Evolutionary conservation across 768 basidiomycete species (phyloP), one percentile per base, ranked within the genome.

Genomic region (Cubamyces lactineus): DNA sequence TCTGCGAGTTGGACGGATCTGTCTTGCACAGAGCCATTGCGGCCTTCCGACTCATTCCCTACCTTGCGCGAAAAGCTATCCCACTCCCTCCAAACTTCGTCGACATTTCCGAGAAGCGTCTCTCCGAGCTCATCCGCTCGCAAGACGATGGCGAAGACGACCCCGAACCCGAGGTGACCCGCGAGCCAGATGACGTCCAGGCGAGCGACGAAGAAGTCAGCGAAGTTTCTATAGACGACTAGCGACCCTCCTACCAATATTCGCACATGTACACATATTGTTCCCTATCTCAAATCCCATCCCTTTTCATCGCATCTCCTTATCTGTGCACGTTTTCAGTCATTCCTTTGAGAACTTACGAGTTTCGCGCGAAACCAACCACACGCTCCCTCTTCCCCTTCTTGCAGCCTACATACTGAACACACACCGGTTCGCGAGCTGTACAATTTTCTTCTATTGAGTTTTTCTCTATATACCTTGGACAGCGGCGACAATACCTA

Each of bases 31-130:
- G 55, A 0, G 47, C 40, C 0, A 63, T 64, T 39, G 67, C 68
- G 0, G 69, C 59, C 0, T 72, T 71, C 47, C 64, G 53, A 0
- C 34, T 73, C 5, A 47, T 73, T 16, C 69, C 70, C 4, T 70
- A 72, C 43, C 43, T 59, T 1, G 23, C 58, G 24, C 19, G 57
- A 12, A 26, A 39, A 15, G 38, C 50, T 7, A 58, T 58, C 6
- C 38, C 17, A 16, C 16, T 58, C 8, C 48, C 57, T 11, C 9
- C 23, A 12, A 54, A 54, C 39, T 28, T 54, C 24, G 40, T 21
- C 19, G 47, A 58, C 46, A 48, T 58, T 17, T 48, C 34, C 1
- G 24, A n/a, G 7, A 48, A 39, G 28, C 48, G 47, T 2, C 38
- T 58, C 5, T 21, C 21, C 12, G 47, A 58, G 45, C 46, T 58